Evolutionary conservation across 768 basidiomycete genomes (phyloP).

Genomic region (Xanthoconium purpureum): DNA sequence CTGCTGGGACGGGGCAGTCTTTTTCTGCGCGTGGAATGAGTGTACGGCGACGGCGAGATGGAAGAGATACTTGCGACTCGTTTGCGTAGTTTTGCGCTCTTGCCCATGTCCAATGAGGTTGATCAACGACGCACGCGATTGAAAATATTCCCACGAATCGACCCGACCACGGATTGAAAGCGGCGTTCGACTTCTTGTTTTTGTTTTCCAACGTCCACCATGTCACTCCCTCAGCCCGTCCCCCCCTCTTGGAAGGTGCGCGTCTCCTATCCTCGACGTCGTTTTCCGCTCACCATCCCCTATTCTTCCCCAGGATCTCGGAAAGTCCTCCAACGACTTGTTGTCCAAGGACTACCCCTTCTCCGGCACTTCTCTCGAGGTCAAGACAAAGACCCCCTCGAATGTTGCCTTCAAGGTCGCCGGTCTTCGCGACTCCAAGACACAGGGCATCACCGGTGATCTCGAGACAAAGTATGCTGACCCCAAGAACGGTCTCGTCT

Average conservation of each 20-base stretch:
- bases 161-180: conserved; percentile 19
- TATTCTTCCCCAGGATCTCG: conserved; percentile 65
- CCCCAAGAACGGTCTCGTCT: conserved; percentile 86
- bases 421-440: conserved; percentile 76
- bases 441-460: conserved; percentile 75
- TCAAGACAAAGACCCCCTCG: conserved; percentile 87
- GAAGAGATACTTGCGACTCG: conserved; percentile 31
- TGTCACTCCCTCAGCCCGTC: conserved; percentile 94
- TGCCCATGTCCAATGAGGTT: conserved; percentile 26
- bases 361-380: conserved; percentile 67
- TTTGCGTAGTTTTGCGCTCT: conserved; percentile 36
- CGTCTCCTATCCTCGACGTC: background rate
- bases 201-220: conserved; percentile 34
- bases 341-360: conserved; percentile 91
- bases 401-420: conserved; percentile 92
- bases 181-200: background rate
- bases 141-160: conserved; percentile 30
- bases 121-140: background rate
- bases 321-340: conserved; percentile 96
- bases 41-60: background rate
- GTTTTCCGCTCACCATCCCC: background rate
- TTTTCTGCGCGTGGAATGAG: conserved; percentile 23
- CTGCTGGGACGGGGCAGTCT: conserved; percentile 10
- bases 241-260: conserved; percentile 94
- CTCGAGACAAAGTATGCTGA: conserved; percentile 94